Percentiles rank a stretch among this genome's conserved stretches.
These are phyloP conservation scores for Entamoeba histolytica DNA, from an alignment of 208 protist species.

Conservation along the genomic window DNA sequence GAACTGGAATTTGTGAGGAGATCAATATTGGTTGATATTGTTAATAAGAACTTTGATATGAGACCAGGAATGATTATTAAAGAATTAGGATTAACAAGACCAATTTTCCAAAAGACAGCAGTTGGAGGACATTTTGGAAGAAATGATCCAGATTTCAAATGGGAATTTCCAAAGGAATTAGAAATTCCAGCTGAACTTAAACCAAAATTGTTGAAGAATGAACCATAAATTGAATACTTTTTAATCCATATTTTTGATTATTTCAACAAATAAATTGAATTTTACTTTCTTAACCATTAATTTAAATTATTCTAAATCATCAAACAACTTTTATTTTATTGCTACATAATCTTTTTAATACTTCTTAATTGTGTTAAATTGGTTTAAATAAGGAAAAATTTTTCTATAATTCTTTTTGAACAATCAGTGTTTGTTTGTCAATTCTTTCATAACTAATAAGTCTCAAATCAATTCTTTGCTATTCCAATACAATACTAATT, in stretches of 20 bases:
- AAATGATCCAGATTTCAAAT: slow-evolving; percentile 65
- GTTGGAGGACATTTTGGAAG: slow-evolving; percentile 94
- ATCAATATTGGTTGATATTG: slow-evolving; percentile 54
- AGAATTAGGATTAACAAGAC: slow-evolving; percentile 65
- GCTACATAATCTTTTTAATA: no score
- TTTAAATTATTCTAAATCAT: no score
- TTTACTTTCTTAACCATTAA: no score
- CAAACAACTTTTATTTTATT: no score
- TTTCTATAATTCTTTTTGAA: no score
- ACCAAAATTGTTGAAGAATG: background rate
- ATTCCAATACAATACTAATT: no score
- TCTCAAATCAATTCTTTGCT: no score
- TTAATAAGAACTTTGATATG: slow-evolving; percentile 91
- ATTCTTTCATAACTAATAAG: no score
- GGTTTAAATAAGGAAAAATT: no score
- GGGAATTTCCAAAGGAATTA: slow-evolving; percentile 83
- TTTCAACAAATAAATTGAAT: background rate
- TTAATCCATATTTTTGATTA: background rate
- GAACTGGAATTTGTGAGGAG: slow-evolving; percentile 54
- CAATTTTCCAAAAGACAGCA: slow-evolving; percentile 69
- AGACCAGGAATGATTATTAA: slow-evolving; percentile 80
- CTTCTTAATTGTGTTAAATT: no score
- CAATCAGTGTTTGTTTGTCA: no score
- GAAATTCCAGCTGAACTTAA: background rate
- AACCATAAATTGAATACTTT: background rate